phyloP scores from a whole-genome alignment of 768 basidiomycete genomes.

The Punctularia strigosozonata region DNA sequence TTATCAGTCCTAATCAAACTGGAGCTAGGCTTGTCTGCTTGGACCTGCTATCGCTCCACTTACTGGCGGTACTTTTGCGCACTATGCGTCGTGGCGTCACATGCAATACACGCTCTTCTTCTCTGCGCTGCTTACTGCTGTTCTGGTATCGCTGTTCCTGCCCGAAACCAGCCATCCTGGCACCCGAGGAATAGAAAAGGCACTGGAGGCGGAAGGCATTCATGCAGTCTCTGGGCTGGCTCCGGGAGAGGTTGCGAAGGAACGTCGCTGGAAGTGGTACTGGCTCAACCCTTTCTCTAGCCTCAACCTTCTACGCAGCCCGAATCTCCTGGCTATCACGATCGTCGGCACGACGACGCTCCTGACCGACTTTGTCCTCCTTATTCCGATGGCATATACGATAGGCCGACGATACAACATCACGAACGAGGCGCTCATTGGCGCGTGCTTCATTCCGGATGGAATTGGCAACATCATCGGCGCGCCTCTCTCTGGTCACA shows the following conservation, averaged over 20 bases:
- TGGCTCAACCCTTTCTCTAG: slow-evolving; percentile 51
- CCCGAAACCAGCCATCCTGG: slow-evolving; percentile 63
- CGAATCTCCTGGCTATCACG: slow-evolving; percentile 45
- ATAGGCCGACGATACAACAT: slow-evolving; percentile 47
- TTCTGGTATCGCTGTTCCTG: slow-evolving; percentile 31
- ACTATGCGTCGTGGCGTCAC: slow-evolving; percentile 56
- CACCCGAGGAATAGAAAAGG: slow-evolving; percentile 39
- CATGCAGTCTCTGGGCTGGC: too few species aligned
- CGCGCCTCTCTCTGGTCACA: slow-evolving; percentile 41
- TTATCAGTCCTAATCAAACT: background rate
- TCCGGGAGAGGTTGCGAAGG: slow-evolving; percentile 4
- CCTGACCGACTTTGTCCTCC: slow-evolving; percentile 20
- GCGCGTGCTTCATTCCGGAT: slow-evolving; percentile 47
- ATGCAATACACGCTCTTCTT: slow-evolving; percentile 38
- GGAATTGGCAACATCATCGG: slow-evolving; percentile 52
- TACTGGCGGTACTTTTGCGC: slow-evolving; percentile 40
- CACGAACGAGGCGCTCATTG: slow-evolving; percentile 42
- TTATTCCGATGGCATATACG: slow-evolving; percentile 56
- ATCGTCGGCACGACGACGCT: slow-evolving; percentile 17
- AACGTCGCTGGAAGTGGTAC: slow-evolving; percentile 16
- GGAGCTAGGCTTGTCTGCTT: slow-evolving; percentile 33
- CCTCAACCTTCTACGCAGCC: slow-evolving; percentile 41
- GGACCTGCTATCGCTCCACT: slow-evolving; percentile 55
- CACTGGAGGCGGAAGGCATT: too few species aligned
- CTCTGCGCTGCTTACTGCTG: slow-evolving; percentile 25